These are phyloP conservation scores for Sugiyamaella mastotermitis DNA, from an alignment of 805 yeast species.

Conservation along the genomic window DNA sequence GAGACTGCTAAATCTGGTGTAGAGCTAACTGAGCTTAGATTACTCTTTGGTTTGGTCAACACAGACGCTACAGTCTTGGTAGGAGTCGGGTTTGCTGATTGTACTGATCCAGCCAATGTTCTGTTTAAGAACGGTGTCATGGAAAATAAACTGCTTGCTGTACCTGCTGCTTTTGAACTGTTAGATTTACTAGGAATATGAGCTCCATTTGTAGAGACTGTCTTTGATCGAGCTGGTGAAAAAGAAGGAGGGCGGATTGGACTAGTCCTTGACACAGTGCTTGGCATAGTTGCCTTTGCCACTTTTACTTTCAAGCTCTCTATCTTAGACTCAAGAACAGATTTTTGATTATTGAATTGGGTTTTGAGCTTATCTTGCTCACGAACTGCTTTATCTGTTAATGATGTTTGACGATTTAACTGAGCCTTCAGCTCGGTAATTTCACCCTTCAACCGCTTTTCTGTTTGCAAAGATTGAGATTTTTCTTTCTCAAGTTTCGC, in stretches of 20 bases:
- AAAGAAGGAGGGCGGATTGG: not conserved
- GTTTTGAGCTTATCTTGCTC: conserved; percentile 10
- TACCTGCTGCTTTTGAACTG: not conserved
- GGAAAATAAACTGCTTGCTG: not conserved
- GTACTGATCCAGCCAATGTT: not conserved
- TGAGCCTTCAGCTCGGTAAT: conserved; percentile 12
- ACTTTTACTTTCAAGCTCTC: conserved; percentile 9
- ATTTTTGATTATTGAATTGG: conserved; percentile 11
- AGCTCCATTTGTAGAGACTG: not conserved
- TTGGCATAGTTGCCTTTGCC: not conserved
- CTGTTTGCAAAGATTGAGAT: conserved; percentile 3
- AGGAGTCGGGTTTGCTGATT: not conserved
- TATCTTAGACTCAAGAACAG: conserved; percentile 13
- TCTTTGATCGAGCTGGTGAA: not conserved
- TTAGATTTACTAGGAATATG: not conserved
- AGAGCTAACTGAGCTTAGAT: too few relatives aligned
- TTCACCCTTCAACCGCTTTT: conserved; percentile 12
- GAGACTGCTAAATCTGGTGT: too few relatives aligned
- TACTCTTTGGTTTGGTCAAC: too few relatives aligned
- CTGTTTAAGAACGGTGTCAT: conserved; percentile 1
- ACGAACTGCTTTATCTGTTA: conserved; percentile 8
- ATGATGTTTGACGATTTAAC: conserved; percentile 8
- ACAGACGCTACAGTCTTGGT: too few relatives aligned
- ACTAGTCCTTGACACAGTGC: not conserved
- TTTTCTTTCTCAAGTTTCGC: conserved; percentile 8